Conservation (phyloP, 257 asterid species). For the Perilla frutescens region DNA sequence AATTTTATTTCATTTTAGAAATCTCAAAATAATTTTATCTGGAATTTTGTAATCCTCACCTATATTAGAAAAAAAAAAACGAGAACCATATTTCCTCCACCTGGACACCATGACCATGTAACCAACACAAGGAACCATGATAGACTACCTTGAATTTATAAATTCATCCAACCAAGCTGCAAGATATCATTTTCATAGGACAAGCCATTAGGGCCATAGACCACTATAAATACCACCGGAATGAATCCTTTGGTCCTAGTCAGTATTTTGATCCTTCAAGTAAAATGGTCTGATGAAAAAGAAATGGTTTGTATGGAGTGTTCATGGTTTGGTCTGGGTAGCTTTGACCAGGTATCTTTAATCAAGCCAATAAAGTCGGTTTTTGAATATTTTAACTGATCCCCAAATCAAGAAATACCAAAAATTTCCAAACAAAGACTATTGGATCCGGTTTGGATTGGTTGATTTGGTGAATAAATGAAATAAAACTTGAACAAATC, state of each 20-base stretch:
- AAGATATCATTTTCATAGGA: neutral
- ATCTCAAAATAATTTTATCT: conserved; percentile 2
- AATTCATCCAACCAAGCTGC: neutral
- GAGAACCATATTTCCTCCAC: neutral
- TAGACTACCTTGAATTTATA: conserved; percentile 3
- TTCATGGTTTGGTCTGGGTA: neutral
- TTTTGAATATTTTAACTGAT: neutral
- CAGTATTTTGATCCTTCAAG: neutral
- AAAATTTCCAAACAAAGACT: neutral
- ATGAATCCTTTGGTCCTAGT: no score
- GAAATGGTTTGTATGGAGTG: no score
- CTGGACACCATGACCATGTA: conserved; percentile 4
- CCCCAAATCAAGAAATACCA: neutral
- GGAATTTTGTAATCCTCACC: neutral
- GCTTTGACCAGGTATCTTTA: neutral
- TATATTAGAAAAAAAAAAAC: neutral
- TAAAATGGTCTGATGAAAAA: conserved; percentile 1
- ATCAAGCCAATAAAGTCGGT: neutral
- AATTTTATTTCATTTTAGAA: conserved; percentile 2
- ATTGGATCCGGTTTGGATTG: no score
- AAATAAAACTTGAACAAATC: neutral
- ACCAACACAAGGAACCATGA: neutral
- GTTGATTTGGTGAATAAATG: neutral
- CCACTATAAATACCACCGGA: neutral
- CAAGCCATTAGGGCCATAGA: neutral